Base-by-base conservation (phyloP, 345 rosid species). In the Anastatica hierochuntica region DNA sequence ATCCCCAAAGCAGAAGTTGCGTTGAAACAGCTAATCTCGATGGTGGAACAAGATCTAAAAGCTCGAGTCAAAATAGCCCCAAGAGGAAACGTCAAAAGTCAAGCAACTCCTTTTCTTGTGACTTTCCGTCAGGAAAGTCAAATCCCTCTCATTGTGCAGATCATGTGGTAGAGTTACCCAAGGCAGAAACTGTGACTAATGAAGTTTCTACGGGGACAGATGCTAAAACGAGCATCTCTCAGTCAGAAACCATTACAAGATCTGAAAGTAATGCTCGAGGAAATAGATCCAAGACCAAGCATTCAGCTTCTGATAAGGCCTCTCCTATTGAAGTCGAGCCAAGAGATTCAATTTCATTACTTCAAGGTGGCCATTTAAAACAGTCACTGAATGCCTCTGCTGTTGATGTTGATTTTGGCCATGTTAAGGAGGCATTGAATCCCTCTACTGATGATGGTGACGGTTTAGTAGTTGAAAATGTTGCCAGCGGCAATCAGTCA, bases 41-140 rank as follows among this genome's bases (percentile, higher is more conserved):
- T 24, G 67, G 66, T 53, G 54, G 63, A 56, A 54, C 65, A 47
- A 67, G 75, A 62, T 67, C 68, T 43, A 61, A 59, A 67, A 67
- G 56, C 70, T 69, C 51, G 43, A 23, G 51, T 40, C 58, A 36
- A 35, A 47, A 35, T 30, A 49, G 53, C 53, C 49, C 49, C 63
- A 43, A 43, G 39, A 60, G 42, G 53, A 65, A 73, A 44, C 40
- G 59, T 51, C 58, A 35, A 21, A 40, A 34, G 41, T 49, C 59
- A 6, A 65, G 58, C 36, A 64, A 52, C 11, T 55, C 64, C 54
- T 49, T 70, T 56, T 53, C 62, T 14, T 34, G 33, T 60, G 30
- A 47, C 38, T 45, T 40, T 18, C 31, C 3, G 14, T 18, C 45
- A 14, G 47, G 33, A 46, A 39, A 40, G 31, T 47, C 56, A 47